A percentile compares a stretch with the other conserved stretches of the same genome.
These are phyloP conservation scores for Glycine tomentella DNA, from an alignment of 306 rosid species.

Conservation along the genomic window DNA sequence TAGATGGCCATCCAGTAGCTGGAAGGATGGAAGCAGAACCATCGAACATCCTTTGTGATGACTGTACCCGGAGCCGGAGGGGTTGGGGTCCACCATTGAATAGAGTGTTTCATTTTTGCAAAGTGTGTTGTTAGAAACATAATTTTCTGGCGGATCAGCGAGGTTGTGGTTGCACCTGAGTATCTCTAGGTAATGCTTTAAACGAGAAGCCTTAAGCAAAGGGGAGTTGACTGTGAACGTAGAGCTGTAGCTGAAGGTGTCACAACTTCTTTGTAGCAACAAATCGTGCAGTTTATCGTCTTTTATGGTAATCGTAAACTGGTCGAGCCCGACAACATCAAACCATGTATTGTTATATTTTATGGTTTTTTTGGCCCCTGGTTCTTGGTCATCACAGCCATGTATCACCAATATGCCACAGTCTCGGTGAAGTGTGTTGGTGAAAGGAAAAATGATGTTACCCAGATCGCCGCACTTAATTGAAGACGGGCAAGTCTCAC, in stretches of 20 bases:
- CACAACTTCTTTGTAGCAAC: not conserved
- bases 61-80: not conserved
- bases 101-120: not conserved
- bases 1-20: not conserved
- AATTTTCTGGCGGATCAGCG: not conserved
- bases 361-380: conserved; percentile 4
- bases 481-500: not conserved
- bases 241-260: not conserved
- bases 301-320: not conserved
- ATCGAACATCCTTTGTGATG: not conserved
- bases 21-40: not conserved
- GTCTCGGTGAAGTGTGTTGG: not conserved
- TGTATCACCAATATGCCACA: conserved; percentile 21
- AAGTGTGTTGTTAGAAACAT: not conserved
- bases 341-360: not conserved
- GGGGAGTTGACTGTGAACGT: not conserved
- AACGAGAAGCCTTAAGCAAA: not conserved
- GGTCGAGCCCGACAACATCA: not conserved
- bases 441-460: not conserved
- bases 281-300: not conserved
- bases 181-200: not conserved
- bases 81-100: not conserved
- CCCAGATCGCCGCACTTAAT: not conserved
- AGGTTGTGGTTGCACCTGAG: not conserved
- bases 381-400: conserved; percentile 3